These are phyloP conservation scores for Ilyonectria mors-panacis DNA, from an alignment of 2,329 filamentous ascomycete species.

Conservation along the genomic window DNA sequence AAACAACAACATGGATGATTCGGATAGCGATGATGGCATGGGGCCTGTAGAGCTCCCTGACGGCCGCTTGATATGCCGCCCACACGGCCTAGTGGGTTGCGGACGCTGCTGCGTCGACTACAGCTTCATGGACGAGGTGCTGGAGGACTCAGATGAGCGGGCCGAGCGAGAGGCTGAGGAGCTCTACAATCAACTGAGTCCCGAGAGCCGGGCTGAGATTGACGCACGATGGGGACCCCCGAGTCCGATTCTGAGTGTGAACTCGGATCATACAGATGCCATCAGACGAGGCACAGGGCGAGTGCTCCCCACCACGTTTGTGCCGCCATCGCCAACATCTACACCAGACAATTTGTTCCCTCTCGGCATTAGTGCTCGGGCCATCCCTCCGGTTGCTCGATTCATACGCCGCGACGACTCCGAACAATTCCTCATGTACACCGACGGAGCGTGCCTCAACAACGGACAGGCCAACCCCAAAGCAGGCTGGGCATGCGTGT, in stretches of 20 bases:
- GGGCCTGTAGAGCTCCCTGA: no score
- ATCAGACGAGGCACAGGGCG: constrained; percentile 24
- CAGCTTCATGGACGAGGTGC: constrained; percentile 51
- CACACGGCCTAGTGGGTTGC: constrained; percentile 52
- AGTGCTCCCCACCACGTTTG: constrained; percentile 35
- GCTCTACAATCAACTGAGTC: no score
- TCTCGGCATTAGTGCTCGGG: neutral
- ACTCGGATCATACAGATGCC: neutral
- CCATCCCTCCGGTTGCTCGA: neutral
- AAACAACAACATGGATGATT: no score
- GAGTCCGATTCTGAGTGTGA: neutral
- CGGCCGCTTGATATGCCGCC: neutral
- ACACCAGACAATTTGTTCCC: constrained; percentile 26
- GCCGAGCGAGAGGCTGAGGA: neutral
- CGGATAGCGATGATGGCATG: no score
- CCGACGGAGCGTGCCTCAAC: constrained; percentile 61
- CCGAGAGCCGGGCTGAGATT: no score
- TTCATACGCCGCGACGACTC: constrained; percentile 29
- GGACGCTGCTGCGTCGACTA: constrained; percentile 54
- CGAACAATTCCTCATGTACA: constrained; percentile 55
- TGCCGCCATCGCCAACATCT: constrained; percentile 21
- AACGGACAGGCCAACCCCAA: constrained; percentile 56
- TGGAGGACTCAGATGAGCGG: constrained; percentile 37
- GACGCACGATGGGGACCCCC: neutral
- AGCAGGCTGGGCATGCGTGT: constrained; percentile 57